Base-by-base conservation (phyloP, 768 basidiomycete species). In the Trametes villosa region DNA sequence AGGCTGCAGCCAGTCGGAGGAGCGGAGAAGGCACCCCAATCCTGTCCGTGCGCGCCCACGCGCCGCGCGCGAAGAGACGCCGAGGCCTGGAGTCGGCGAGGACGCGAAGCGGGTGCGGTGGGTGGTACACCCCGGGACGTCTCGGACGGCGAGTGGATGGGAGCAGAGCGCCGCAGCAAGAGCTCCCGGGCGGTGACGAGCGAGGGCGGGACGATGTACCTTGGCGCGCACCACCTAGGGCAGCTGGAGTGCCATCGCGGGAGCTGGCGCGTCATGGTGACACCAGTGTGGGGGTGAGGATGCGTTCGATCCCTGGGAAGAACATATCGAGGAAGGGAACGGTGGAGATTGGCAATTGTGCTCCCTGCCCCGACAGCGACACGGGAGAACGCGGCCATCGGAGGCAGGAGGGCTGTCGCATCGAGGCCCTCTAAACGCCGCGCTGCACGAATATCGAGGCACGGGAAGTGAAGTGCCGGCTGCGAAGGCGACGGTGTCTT, bases 1-100 rank as follows among this genome's bases (percentile, higher is more conserved):
- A 51, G 34, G 18, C 33, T 12, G 34, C 34, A 60, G 52, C 53
- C 60, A 61, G 40, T 50, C 60, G 53, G 60, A 56, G 40, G 22
- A 44, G 55, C 46, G 29, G 22, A 41, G 60, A 51, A 61, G 53
- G 29, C 36, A 54, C 59, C 60, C 55, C 60, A 57, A 33, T 52
- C 50, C 51, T 57, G 55, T 46, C 33, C 49, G 24, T 27, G 15
- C 49, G 24, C 60, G 29, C 30, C 1, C 36, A 29, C 59, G 12
- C 38, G 27, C 22, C 30, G 26, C 20, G 22, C n/a, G 40, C 7
- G 31, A 24, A 55, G 49, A 20, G 41, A n/a, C 20, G 29, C 20
- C 26, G 33, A 38, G 41, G 31, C 27, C 42, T 58, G 24, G 49
- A 44, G 41, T 54, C 20, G 33, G 22, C 33, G 20, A 18, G 22